Evolutionary conservation across 139 green algal species (phyloP), one percentile per base, ranked within the genome.

Genomic region (Chlamydomonas sp.): DNA sequence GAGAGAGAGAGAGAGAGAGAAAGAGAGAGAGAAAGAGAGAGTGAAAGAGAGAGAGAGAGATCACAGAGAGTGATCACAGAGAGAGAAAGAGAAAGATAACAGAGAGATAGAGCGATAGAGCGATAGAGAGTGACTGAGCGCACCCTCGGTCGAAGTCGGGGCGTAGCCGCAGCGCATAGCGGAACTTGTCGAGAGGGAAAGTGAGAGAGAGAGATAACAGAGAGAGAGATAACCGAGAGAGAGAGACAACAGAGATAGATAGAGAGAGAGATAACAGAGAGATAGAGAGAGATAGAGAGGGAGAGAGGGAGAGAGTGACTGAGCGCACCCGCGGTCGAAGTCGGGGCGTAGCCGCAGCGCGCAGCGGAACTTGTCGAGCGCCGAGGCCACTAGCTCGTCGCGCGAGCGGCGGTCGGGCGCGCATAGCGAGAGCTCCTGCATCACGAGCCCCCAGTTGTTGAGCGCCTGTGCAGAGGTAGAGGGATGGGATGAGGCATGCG

Each of bases 381-480:
- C 59, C 39, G 29, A 66, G 59, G 13, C 31, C 59, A 66, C 59
- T 5, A 66, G 59, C 59, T 39, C 43, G 26, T 66, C 59, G 5
- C 59, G 31, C 33, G n/a, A n/a, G n/a, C n/a, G n/a, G n/a, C n/a
- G n/a, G n/a, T n/a, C n/a, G n/a, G n/a, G n/a, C n/a, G n/a, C n/a
- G n/a, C n/a, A n/a, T 48, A 4, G 31, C n/a, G 59, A 66, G 6
- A 66, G 10, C 33, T 66, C 59, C 59, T 90, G 84, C 39, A 94
- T 64, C 48, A 91, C 84, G 37, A 94, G 77, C 8, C 83, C 88
- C 87, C 87, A 92, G 71, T 94, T 94, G 84, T 94, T 94, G 31
- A 94, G 84, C 31, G 84, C 88, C 70, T 91, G 87, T 1, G 86
- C 74, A 50, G 8, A n/a, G 39, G 10, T n/a, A 50, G 39, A 50